Conservation (phyloP, 2,329 filamentous ascomycete species). For the Truncatella angustata region DNA sequence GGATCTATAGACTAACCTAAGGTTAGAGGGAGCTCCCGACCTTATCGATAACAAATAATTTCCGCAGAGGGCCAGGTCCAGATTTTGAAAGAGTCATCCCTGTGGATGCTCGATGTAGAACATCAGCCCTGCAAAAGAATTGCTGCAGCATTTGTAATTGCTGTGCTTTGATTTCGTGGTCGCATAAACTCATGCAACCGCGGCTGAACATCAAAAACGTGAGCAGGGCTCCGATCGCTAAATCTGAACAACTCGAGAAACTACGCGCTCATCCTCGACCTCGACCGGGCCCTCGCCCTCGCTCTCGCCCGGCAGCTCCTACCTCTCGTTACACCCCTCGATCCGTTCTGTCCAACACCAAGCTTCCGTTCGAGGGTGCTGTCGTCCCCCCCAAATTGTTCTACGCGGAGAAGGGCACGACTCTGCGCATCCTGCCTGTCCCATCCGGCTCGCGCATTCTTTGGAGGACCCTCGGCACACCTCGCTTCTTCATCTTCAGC, state of each 20-base stretch:
- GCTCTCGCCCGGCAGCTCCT: no score
- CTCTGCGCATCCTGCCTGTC: background rate
- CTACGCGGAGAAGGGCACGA: background rate
- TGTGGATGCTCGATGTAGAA: no score
- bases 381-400: background rate
- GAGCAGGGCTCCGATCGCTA: background rate
- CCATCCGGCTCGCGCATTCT: no score
- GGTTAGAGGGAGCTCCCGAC: no score
- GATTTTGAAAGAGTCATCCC: background rate
- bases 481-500: background rate
- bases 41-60: conserved; percentile 8
- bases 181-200: background rate
- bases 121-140: no score
- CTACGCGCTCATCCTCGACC: no score
- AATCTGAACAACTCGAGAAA: background rate
- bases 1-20: no score
- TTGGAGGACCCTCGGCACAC: background rate
- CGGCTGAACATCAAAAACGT: background rate
- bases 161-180: no score
- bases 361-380: background rate
- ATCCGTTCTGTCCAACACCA: no score
- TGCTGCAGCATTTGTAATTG: no score
- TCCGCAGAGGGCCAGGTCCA: background rate
- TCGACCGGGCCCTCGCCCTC: no score
- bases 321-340: no score